These are phyloP conservation scores for Grifola frondosa DNA, from an alignment of 1,284 basidiomycete genomes.

Conservation along the genomic window DNA sequence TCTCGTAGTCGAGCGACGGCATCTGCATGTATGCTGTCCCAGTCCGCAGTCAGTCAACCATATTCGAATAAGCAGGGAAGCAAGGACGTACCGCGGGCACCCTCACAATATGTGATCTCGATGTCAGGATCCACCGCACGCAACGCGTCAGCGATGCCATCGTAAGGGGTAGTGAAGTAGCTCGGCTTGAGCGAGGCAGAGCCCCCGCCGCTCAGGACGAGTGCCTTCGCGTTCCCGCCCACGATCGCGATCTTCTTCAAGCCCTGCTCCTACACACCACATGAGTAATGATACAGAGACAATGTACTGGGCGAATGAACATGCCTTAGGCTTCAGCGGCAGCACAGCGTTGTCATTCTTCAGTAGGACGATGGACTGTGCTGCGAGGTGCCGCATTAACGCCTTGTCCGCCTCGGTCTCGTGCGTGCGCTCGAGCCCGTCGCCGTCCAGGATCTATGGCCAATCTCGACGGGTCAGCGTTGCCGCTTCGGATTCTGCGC, in stretches of 20 bases:
- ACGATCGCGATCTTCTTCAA: constrained; percentile 73
- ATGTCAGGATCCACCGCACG: constrained; percentile 40
- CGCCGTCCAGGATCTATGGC: constrained; percentile 61
- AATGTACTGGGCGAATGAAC: neutral
- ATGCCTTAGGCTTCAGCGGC: constrained; percentile 49
- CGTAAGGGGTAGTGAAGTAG: constrained; percentile 70
- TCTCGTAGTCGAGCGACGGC: constrained; percentile 64
- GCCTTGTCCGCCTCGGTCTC: constrained; percentile 59
- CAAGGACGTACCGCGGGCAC: constrained; percentile 49
- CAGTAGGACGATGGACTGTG: constrained; percentile 69
- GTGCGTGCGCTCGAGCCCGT: constrained; percentile 59
- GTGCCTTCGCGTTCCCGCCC: constrained; percentile 72
- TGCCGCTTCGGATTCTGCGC: neutral
- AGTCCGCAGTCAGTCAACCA: neutral
- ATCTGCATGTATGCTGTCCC: constrained; percentile 55
- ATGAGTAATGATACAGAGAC: neutral
- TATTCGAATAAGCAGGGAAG: neutral
- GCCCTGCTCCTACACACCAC: constrained; percentile 23
- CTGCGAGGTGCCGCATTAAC: constrained; percentile 64
- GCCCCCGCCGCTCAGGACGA: constrained; percentile 73
- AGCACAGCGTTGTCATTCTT: constrained; percentile 67
- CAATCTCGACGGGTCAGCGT: neutral
- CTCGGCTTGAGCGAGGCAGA: constrained; percentile 72
- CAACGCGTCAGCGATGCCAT: constrained; percentile 61
- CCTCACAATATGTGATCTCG: constrained; percentile 63